Percentiles rank a stretch among this genome's conserved stretches.
phyloP scores from a whole-genome alignment of 176 grass and related monocot species.

The Eleusine coracana region DNA sequence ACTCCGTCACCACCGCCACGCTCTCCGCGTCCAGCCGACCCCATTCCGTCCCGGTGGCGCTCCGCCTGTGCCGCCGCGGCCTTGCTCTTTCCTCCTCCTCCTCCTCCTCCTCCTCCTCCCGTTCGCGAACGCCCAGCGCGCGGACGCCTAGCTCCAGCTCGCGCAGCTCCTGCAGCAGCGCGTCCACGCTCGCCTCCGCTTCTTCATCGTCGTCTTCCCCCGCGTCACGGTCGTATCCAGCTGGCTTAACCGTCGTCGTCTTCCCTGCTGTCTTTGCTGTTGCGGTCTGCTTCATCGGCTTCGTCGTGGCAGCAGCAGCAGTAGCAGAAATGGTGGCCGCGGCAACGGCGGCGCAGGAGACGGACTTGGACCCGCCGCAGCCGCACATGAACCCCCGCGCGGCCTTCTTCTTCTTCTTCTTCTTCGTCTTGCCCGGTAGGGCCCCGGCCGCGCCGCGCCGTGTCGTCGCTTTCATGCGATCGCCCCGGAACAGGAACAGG shows the following conservation, averaged over 20 bases:
- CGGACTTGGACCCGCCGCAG: slow-evolving; percentile 53
- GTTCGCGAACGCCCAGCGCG: slow-evolving; percentile 28
- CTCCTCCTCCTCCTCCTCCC: neutral
- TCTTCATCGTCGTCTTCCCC: neutral
- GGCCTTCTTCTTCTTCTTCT: slow-evolving; percentile 8
- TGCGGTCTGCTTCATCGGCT: neutral
- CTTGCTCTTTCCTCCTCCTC: neutral
- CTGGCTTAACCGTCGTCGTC: neutral
- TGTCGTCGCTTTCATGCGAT: slow-evolving; percentile 51
- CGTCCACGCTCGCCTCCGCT: slow-evolving; percentile 40
- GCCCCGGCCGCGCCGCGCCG: slow-evolving; percentile 18
- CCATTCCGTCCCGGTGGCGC: neutral
- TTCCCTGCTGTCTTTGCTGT: neutral
- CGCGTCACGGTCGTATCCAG: neutral
- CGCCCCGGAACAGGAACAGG: neutral
- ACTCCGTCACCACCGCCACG: slow-evolving; percentile 84
- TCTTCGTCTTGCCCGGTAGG: slow-evolving; percentile 25
- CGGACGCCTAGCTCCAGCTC: slow-evolving; percentile 68
- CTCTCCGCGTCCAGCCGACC: slow-evolving; percentile 60
- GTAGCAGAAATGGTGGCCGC: slow-evolving; percentile 36
- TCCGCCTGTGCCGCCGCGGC: neutral
- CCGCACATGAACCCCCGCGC: slow-evolving; percentile 52
- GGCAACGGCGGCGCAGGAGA: slow-evolving; percentile 15
- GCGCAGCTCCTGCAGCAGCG: slow-evolving; percentile 54
- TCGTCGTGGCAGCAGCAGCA: neutral